Evolutionary conservation across 2,329 filamentous ascomycete genomes (phyloP), one percentile per base, ranked within the genome.

Genomic region (Lachnellula subtilissima): DNA sequence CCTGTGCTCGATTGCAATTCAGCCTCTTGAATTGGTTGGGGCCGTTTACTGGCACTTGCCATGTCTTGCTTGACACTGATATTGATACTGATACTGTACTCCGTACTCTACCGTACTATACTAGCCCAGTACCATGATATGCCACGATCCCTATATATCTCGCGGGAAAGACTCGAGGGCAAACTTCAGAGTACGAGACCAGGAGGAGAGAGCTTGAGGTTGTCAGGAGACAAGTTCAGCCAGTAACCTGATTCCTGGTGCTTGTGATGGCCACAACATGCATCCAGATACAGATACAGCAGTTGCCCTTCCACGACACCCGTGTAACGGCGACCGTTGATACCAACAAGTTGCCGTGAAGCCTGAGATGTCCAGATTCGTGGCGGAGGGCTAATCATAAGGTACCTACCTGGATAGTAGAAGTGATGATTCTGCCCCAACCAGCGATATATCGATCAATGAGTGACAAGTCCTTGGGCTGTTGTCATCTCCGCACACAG

Each of bases 251-350:
- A 45, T 45, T 19, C 42, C 22, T 45, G 53, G 53, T 55, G 35
- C 48, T 43, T 48, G 48, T 48, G 28, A 52, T 35, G 25, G 14
- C 17, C 53, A 55, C 53, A 50, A 22, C 42, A 32, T 32, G 36
- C 52, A 54, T 42, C 8, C 36, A 15, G 52, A 55, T 46, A 40
- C 28, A 47, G 53, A 55, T 55, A 48, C 53, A 47, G 53, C 53
- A 52, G 49, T 46, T 48, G 37, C 19, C 53, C 53, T 55, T 55
- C 43, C 49, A 51, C 53, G 17, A 48, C 53, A 47, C 48, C 40
- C 50, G 46, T 55, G 42, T 28, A 22, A 46, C 46, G 19, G 22
- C 28, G 48, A 36, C 53, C 42, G 48, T 55, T 55, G 42, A 8
- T 32, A 42, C 25, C 45, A 54, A 22, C 43, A 36, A 54, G 45